Conservation (phyloP, 208 protist genomes). For the Trypanosoma mega region DNA sequence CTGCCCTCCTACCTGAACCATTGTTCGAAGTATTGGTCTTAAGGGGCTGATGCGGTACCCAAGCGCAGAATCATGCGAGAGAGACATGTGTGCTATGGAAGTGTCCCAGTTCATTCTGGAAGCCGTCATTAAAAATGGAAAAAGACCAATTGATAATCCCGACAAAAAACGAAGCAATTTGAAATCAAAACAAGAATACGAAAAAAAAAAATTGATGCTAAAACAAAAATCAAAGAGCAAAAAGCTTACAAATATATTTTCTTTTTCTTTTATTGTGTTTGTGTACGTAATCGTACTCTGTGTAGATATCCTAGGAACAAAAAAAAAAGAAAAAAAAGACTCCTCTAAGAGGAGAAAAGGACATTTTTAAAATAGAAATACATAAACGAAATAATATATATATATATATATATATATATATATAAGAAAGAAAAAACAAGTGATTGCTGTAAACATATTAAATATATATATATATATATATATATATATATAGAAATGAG, state of each 20-base stretch:
- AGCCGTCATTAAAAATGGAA: too few species aligned
- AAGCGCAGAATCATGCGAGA: slow-evolving; percentile 28
- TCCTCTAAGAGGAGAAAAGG: too few species aligned
- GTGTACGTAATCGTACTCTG: too few species aligned
- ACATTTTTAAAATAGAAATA: too few species aligned
- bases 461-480: slow-evolving; percentile 2
- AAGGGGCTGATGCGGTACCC: slow-evolving; percentile 29
- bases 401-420: too few species aligned
- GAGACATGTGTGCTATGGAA: neutral
- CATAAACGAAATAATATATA: too few species aligned
- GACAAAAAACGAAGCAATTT: slow-evolving; percentile 1
- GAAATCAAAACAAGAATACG: neutral
- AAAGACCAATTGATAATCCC: slow-evolving; percentile 11
- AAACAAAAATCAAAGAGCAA: slow-evolving; percentile 16
- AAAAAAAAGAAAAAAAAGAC: too few species aligned
- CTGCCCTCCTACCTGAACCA: too few species aligned
- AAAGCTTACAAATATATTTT: too few species aligned
- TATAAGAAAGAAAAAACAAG: neutral
- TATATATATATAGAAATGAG: neutral
- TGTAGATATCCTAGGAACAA: too few species aligned
- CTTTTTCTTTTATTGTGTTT: too few species aligned
- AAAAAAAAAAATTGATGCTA: slow-evolving; percentile 6
- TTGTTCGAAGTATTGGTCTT: slow-evolving; percentile 1
- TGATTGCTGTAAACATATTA: neutral
- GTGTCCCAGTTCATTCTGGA: slow-evolving; percentile 8